Evolutionary conservation across 2,329 filamentous ascomycete species (phyloP).

Genomic region (Ascocoryne sarcoides): DNA sequence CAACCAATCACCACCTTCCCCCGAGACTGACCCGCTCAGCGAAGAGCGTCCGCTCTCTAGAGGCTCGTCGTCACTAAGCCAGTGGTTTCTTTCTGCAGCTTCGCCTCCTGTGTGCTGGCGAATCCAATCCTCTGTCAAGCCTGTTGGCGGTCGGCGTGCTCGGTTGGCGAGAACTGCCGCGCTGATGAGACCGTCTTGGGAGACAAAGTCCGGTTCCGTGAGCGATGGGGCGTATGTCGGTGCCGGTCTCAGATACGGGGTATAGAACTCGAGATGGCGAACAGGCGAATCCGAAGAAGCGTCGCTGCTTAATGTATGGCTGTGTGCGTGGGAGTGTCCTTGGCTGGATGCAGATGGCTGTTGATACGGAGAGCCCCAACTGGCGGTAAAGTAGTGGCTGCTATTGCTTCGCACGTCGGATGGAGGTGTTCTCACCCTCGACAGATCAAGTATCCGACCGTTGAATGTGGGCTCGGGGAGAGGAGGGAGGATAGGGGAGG

Average conservation of each 20-base stretch:
- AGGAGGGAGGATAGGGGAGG: constrained; percentile 49
- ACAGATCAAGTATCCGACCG: constrained; percentile 43
- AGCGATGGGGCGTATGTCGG: constrained; percentile 34
- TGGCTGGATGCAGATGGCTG: constrained; percentile 44
- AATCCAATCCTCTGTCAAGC: constrained; percentile 78
- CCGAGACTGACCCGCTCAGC: constrained; percentile 55
- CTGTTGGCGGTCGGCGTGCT: constrained; percentile 47
- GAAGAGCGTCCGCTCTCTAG: constrained; percentile 68
- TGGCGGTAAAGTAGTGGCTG: constrained; percentile 57
- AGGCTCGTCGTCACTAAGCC: constrained; percentile 67
- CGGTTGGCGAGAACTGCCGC: constrained; percentile 56
- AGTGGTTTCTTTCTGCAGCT: constrained; percentile 63
- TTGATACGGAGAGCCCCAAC: constrained; percentile 88
- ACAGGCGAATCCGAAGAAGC: constrained; percentile 51
- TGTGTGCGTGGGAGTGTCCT: constrained; percentile 28
- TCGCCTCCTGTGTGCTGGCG: constrained; percentile 70
- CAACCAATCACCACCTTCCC: constrained; percentile 39
- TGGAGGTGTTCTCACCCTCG: constrained; percentile 46
- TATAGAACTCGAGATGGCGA: constrained; percentile 52
- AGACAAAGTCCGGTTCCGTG: constrained; percentile 31
- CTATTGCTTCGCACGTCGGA: constrained; percentile 16
- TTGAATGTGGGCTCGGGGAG: constrained; percentile 51
- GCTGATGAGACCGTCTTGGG: constrained; percentile 27
- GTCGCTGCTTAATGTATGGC: constrained; percentile 48
- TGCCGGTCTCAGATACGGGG: constrained; percentile 51